Base-by-base conservation (phyloP, 345 rosid genomes). In the Salix caprea region DNA sequence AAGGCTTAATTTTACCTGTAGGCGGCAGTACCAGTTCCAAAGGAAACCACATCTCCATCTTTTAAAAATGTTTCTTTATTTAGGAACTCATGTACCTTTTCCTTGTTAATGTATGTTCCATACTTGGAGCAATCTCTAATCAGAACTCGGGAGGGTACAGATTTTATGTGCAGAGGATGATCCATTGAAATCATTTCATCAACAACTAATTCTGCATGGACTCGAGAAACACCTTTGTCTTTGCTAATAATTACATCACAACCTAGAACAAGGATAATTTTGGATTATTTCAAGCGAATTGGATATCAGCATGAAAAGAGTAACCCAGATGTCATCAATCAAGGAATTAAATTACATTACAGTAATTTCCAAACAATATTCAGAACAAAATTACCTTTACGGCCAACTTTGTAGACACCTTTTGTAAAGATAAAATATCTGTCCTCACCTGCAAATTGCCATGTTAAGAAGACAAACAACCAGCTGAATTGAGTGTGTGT, bases 181-280 rank as follows among this genome's bases (percentile, higher is more conserved):
- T 79, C 79, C 67, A 78, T n/a, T 1, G 72, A 75, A 67, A 71
- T 30, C 86, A 91, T 86, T 79, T 85, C 85, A 78, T 90, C 91
- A n/a, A 91, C 83, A 65, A 76, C 74, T 78, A 95, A 82, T 86
- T 93, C 94, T 0, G 97, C 93, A 81, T 93, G 99, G 81, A 90
- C 79, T 69, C 99, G 87, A 46, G 98, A 95, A 37, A 93, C 96
- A 16, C 97, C 99, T 79, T 88, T 95, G 85, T 93, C 97, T 81
- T 89, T 91, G 76, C 78, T 85, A 81, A 93, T 83, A 75, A 90
- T 88, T 37, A 95, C 69, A 81, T 95, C 97, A 75, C 99, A 95
- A 77, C 96, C 99, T 95, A 81, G n/a, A 74, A 67, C 50, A 44
- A 44, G 50, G 16, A 44, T 44, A 44, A 13, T 44, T 44, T 44